Evolutionary conservation across 805 yeast species (phyloP), one percentile per base, ranked within the genome.

Genomic region (Cyberlindnera misumaiensis): DNA sequence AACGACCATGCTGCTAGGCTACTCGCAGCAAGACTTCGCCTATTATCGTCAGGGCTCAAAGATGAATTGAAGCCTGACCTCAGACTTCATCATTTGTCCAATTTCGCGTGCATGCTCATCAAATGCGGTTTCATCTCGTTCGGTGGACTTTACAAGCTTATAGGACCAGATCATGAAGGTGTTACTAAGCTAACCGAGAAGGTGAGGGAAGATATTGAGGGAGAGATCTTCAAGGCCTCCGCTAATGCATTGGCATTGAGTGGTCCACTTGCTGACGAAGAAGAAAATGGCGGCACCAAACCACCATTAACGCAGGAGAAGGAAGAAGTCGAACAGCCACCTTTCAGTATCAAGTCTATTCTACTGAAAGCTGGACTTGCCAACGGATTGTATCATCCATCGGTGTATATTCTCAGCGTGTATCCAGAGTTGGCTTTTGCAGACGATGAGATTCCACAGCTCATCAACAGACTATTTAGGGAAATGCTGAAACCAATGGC

Each of bases 241-340:
- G 81, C 85, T 0, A 84, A 82, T 44, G 95, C 95, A 0, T 62
- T 89, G 35, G 93, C 97, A 0, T 56, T 88, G 48, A 96, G 96
- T 5, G 93, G 93, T 9, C 95, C 96, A 0, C 64, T 89, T 28
- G 67, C 70, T 4, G 78, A 75, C 28, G 84, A 75, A 14, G 83
- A 75, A 17, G 76, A 68, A 7, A 65, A 62, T n/a, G 60, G 51
- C 11, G 36, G 35, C 10, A 25, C 53, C 4, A 42, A 18, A 13
- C 30, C 39, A 5, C 37, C 30, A 36, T 39, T 32, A 11, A 41
- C 34, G 14, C 44, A 33, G 5, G 32, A 15, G 12, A 27, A 16
- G 7, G 25, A 38, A 14, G 22, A 22, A 1, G 15, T 14, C 22
- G 30, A 34, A 2, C 24, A 28, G 11, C 20, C 26, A 4, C 7